Evolutionary conservation across 257 asterid genomes (phyloP).

Genomic region (Eustoma russellianum): DNA sequence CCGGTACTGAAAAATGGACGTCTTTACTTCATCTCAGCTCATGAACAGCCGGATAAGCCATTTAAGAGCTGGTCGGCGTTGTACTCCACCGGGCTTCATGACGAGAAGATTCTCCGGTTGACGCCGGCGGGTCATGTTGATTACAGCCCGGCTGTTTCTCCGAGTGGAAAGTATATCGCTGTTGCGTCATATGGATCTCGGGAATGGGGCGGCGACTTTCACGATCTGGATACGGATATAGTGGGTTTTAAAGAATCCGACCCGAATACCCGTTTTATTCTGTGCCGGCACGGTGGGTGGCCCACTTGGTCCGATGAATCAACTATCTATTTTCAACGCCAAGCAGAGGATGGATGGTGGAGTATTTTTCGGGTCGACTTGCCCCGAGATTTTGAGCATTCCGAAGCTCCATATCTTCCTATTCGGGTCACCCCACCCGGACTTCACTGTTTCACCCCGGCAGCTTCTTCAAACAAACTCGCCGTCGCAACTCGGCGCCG

Average conservation of each 20-base stretch:
- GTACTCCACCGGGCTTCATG: constrained; percentile 25
- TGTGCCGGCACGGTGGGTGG: constrained; percentile 72
- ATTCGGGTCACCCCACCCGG: constrained; percentile 70
- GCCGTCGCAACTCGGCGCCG: constrained; percentile 70
- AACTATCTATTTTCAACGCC: constrained; percentile 56
- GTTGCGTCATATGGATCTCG: constrained; percentile 61
- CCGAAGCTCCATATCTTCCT: constrained; percentile 20
- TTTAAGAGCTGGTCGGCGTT: constrained; percentile 62
- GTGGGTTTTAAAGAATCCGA: constrained; percentile 45
- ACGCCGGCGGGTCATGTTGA: constrained; percentile 55
- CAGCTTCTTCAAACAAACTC: constrained; percentile 34
- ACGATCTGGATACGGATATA: constrained; percentile 49
- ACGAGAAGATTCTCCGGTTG: constrained; percentile 20
- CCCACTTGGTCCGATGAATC: constrained; percentile 65
- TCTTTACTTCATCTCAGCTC: constrained; percentile 58
- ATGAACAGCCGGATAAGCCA: constrained; percentile 35
- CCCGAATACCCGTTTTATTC: constrained; percentile 27
- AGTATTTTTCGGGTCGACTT: constrained; percentile 53
- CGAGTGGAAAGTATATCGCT: constrained; percentile 53
- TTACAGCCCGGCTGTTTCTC: constrained; percentile 63
- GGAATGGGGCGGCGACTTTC: constrained; percentile 61
- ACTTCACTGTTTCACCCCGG: constrained; percentile 70
- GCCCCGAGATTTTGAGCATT: constrained; percentile 10
- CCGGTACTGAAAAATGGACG: constrained; percentile 35
- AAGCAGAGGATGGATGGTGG: constrained; percentile 92